phyloP scores from a whole-genome alignment of 2,329 filamentous ascomycete genomes.

The Coniochaeta hoffmannii region DNA sequence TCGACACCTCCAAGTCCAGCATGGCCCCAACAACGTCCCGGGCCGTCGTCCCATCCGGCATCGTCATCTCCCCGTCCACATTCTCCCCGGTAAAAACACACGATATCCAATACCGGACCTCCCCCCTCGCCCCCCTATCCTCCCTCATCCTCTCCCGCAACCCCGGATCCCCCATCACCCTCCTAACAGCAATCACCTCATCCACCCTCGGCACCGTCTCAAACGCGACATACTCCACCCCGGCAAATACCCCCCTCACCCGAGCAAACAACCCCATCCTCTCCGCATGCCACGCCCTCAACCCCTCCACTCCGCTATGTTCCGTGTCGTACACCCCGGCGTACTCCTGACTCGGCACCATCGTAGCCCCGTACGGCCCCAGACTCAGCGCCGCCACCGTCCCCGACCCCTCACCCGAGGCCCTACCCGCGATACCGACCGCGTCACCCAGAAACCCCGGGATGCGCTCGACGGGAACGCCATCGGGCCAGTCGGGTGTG shows the following conservation, averaged over 20 bases:
- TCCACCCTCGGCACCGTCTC: conserved; percentile 59
- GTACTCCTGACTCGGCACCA: conserved; percentile 60
- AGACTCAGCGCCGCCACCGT: conserved; percentile 50
- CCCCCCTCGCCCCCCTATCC: conserved; percentile 14
- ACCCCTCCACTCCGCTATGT: conserved; percentile 32
- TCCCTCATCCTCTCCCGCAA: conserved; percentile 12
- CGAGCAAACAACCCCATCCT: conserved; percentile 43
- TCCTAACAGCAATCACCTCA: conserved; percentile 52
- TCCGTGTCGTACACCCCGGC: conserved; percentile 49
- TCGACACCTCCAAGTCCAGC: conserved; percentile 19
- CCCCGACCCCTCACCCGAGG: conserved; percentile 14
- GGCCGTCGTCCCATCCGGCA: conserved; percentile 50
- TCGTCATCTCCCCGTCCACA: conserved; percentile 23
- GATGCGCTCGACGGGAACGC: conserved; percentile 32
- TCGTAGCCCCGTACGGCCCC: conserved; percentile 60
- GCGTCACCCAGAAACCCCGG: conserved; percentile 34
- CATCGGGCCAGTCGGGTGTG: conserved; percentile 31
- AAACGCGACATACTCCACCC: conserved; percentile 50
- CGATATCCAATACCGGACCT: conserved; percentile 47
- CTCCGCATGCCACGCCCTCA: conserved; percentile 50
- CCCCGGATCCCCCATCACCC: conserved; percentile 25
- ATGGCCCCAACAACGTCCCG: conserved; percentile 30
- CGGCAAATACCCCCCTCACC: conserved; percentile 26
- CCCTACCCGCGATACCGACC: conserved; percentile 32
- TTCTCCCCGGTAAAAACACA: conserved; percentile 54